phyloP scores from a whole-genome alignment of 345 rosid genomes.

The Acer negundo region DNA sequence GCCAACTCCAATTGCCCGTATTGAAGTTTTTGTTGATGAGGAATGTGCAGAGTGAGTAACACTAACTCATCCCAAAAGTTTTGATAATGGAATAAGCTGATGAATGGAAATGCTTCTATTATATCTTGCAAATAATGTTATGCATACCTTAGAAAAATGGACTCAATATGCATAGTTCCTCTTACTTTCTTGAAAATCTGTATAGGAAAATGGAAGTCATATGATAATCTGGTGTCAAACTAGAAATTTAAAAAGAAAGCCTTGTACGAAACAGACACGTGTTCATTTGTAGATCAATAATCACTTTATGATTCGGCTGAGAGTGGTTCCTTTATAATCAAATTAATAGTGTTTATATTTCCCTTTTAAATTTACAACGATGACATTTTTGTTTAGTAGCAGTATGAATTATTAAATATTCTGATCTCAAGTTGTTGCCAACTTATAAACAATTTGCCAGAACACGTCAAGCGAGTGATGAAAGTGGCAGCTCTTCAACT shows the following conservation, averaged over 20 bases:
- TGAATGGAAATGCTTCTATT: neutral
- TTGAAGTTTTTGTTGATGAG: conserved; percentile 85
- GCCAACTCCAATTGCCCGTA: conserved; percentile 42
- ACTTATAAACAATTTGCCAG: conserved; percentile 24
- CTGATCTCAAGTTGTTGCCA: neutral
- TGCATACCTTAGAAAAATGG: neutral
- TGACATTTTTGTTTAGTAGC: neutral
- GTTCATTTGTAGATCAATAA: neutral
- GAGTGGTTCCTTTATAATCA: neutral
- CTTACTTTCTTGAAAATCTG: neutral
- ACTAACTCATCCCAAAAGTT: neutral
- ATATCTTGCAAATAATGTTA: neutral
- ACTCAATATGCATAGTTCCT: too few relatives aligned
- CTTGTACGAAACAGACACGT: neutral
- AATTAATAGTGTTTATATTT: neutral
- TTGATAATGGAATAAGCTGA: neutral
- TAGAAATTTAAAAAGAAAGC: neutral
- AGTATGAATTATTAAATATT: neutral
- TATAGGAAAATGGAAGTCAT: neutral
- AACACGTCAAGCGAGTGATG: conserved; percentile 8
- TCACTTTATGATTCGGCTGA: neutral
- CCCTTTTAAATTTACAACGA: neutral
- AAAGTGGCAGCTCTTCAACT: conserved; percentile 34
- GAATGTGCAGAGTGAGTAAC: conserved; percentile 64
- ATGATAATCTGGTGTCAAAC: neutral